Percentiles rank a stretch among this genome's conserved stretches.
These are phyloP conservation scores for Lentinula sp. DNA, from an alignment of 768 basidiomycete species.

Conservation along the genomic window DNA sequence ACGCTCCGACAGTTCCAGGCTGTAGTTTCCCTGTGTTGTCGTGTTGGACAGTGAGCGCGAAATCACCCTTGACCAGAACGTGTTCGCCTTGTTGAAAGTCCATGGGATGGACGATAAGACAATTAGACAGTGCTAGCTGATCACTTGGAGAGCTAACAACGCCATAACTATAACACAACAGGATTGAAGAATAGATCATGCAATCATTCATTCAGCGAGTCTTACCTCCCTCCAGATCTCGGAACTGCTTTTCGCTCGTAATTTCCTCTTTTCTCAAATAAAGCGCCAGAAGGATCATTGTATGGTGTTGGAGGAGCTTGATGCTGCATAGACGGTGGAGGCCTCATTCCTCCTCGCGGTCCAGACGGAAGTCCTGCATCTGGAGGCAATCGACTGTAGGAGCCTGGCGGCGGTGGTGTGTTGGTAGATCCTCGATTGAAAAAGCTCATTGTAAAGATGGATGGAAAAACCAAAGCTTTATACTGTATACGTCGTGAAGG, in stretches of 20 bases:
- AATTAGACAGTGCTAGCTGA: constrained; percentile 71
- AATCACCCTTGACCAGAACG: constrained; percentile 68
- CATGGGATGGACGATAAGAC: constrained; percentile 69
- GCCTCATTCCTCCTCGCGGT: constrained; percentile 28
- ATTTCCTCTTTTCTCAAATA: constrained; percentile 45
- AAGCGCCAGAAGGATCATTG: constrained; percentile 42
- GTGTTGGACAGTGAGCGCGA: constrained; percentile 69
- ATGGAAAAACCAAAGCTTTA: background rate
- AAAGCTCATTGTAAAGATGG: constrained; percentile 35
- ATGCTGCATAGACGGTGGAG: constrained; percentile 35
- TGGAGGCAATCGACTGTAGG: constrained; percentile 37
- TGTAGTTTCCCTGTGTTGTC: constrained; percentile 70
- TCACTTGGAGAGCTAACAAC: constrained; percentile 61
- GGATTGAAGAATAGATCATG: constrained; percentile 1
- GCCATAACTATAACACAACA: constrained; percentile 31
- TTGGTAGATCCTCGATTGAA: constrained; percentile 34
- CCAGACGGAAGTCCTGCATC: constrained; percentile 25
- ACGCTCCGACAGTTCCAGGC: constrained; percentile 70
- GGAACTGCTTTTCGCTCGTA: constrained; percentile 35
- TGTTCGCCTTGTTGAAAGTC: constrained; percentile 75
- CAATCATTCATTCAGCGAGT: background rate
- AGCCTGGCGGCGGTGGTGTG: constrained; percentile 30
- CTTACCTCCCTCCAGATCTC: constrained; percentile 24
- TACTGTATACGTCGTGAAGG: background rate
- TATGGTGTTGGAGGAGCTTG: constrained; percentile 33